phyloP scores from a whole-genome alignment of 1,284 basidiomycete species.

The Moniliophthora roreri region DNA sequence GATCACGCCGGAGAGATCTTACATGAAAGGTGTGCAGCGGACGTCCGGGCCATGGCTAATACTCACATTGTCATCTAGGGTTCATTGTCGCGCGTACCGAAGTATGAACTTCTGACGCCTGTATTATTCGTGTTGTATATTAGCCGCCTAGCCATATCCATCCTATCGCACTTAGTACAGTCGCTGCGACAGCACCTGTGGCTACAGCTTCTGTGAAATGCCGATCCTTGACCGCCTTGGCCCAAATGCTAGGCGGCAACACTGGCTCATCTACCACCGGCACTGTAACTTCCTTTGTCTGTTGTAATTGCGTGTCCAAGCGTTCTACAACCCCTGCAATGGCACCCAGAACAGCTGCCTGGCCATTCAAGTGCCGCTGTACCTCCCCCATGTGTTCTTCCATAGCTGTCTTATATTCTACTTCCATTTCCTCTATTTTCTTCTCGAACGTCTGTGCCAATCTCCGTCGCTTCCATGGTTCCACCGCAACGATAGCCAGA shows the following conservation, averaged over 20 bases:
- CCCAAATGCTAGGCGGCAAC: slow-evolving; percentile 8
- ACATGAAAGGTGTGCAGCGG: slow-evolving; percentile 48
- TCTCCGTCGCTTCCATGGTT: slow-evolving; percentile 89
- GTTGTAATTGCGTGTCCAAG: slow-evolving; percentile 8
- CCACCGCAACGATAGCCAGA: slow-evolving; percentile 83
- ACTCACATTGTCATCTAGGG: slow-evolving; percentile 27
- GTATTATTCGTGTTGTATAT: not conserved
- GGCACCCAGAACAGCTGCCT: slow-evolving; percentile 29
- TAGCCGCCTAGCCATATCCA: slow-evolving; percentile 16
- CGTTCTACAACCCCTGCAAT: slow-evolving; percentile 7
- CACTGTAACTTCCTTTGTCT: slow-evolving; percentile 1
- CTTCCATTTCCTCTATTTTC: slow-evolving; percentile 76
- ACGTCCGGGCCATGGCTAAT: not conserved
- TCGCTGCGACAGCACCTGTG: slow-evolving; percentile 12
- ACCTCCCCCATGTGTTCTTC: slow-evolving; percentile 49
- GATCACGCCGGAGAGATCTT: slow-evolving; percentile 47
- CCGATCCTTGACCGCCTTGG: slow-evolving; percentile 14
- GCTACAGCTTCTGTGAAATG: slow-evolving; percentile 17
- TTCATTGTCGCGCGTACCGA: slow-evolving; percentile 48
- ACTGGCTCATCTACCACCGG: slow-evolving; percentile 7
- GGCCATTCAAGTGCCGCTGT: slow-evolving; percentile 49
- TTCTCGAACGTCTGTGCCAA: slow-evolving; percentile 86
- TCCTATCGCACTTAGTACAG: slow-evolving; percentile 14
- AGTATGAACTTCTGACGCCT: slow-evolving; percentile 29
- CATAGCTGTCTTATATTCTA: slow-evolving; percentile 49